These are phyloP conservation scores for Tetrapisispora fleetii DNA, from an alignment of 805 yeast species.

Conservation along the genomic window DNA sequence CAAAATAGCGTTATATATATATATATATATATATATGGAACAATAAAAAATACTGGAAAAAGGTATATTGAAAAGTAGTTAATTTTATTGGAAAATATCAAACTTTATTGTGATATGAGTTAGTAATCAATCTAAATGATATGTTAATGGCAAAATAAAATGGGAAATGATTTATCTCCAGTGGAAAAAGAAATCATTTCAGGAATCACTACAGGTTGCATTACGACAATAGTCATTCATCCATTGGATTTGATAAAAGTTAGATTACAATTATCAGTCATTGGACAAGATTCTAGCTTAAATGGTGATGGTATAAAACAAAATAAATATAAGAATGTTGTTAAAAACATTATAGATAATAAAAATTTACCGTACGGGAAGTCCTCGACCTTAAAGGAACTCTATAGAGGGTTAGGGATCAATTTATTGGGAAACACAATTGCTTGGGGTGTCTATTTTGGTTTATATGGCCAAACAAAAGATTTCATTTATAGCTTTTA, in stretches of 20 bases:
- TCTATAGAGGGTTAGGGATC: slow-evolving; percentile 71
- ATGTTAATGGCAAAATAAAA: neutral
- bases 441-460: slow-evolving; percentile 87
- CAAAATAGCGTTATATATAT: neutral
- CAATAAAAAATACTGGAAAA: too few relatives aligned
- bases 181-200: slow-evolving; percentile 49
- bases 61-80: too few relatives aligned
- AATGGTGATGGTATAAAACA: slow-evolving; percentile 7
- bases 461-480: slow-evolving; percentile 59
- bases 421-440: slow-evolving; percentile 74
- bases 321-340: slow-evolving; percentile 22
- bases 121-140: too few relatives aligned
- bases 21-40: too few relatives aligned
- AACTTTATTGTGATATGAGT: too few relatives aligned
- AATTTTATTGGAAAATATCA: too few relatives aligned
- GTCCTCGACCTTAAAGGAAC: slow-evolving; percentile 20
- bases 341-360: slow-evolving; percentile 15
- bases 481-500: slow-evolving; percentile 18
- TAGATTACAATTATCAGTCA: slow-evolving; percentile 56
- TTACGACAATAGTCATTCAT: slow-evolving; percentile 73
- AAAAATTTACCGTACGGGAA: neutral
- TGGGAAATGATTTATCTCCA: slow-evolving; percentile 6
- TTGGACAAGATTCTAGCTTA: neutral
- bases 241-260: slow-evolving; percentile 84
- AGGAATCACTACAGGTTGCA: slow-evolving; percentile 73